Percentiles rank a stretch among this genome's conserved stretches.
Conservation (phyloP, 73 alveolate species). For the Uronychia setigera region DNA sequence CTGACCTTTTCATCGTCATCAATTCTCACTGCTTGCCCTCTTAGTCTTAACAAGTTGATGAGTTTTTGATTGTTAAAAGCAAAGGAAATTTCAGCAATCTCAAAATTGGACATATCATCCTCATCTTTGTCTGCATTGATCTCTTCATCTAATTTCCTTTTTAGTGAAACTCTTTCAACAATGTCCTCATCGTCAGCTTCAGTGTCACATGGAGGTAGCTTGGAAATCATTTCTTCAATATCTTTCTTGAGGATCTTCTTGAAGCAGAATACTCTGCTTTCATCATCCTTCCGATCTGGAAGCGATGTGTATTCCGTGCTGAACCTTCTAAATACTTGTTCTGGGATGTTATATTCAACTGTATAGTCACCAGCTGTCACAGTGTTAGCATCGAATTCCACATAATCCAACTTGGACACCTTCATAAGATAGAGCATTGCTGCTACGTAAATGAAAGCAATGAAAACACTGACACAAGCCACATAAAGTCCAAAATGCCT, state of each 20-base stretch:
- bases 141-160: not conserved
- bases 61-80: slow-evolving; percentile 38
- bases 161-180: too few relatives aligned
- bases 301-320: not conserved
- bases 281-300: not conserved
- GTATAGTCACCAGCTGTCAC: slow-evolving; percentile 61
- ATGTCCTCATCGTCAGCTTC: not conserved
- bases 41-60: slow-evolving; percentile 22
- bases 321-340: slow-evolving; percentile 1
- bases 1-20: slow-evolving; percentile 2
- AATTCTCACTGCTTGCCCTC: slow-evolving; percentile 40
- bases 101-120: not conserved
- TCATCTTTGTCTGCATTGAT: not conserved
- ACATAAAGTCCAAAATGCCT: slow-evolving; percentile 18
- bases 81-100: slow-evolving; percentile 57
- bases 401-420: slow-evolving; percentile 12
- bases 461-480: slow-evolving; percentile 23
- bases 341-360: slow-evolving; percentile 23
- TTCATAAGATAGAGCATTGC: slow-evolving; percentile 21
- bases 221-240: slow-evolving; percentile 15
- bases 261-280: slow-evolving; percentile 13
- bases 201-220: not conserved
- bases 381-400: slow-evolving; percentile 56
- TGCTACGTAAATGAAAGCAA: slow-evolving; percentile 22
- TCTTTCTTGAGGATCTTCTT: slow-evolving; percentile 23